These are phyloP conservation scores for Xylaria sp. DNA, from an alignment of 2,329 filamentous ascomycete species.

Conservation along the genomic window DNA sequence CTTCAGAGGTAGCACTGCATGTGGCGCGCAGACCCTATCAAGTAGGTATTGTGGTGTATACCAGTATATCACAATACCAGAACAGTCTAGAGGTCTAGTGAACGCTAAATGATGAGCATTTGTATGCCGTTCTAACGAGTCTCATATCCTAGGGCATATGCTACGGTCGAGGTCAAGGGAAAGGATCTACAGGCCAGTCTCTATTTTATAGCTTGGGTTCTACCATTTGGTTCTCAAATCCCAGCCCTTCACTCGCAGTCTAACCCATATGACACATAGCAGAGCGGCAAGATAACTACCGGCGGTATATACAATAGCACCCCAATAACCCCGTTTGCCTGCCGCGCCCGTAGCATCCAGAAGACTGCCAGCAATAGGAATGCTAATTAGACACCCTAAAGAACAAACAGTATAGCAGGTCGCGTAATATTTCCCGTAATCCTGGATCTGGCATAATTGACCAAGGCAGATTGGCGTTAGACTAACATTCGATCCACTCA, in stretches of 20 bases:
- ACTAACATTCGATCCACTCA: constrained; percentile 25
- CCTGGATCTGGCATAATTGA: constrained; percentile 20
- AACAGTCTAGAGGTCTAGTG: neutral
- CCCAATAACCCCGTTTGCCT: constrained; percentile 23
- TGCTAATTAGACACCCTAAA: constrained; percentile 23
- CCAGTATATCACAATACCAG: neutral
- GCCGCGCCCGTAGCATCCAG: constrained; percentile 14
- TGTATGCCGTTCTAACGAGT: neutral
- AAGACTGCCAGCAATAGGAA: constrained; percentile 28
- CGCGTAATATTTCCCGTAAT: constrained; percentile 28
- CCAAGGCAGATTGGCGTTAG: constrained; percentile 25
- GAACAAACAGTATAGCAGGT: constrained; percentile 28
- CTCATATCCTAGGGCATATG: neutral
- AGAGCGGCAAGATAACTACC: constrained; percentile 21
- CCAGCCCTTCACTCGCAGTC: constrained; percentile 22
- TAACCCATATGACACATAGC: constrained; percentile 24
- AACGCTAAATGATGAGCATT: neutral
- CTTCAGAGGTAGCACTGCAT: constrained; percentile 13
- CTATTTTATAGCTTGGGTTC: neutral
- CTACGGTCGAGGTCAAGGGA: neutral
- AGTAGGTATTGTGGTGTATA: neutral
- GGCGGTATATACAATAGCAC: constrained; percentile 24
- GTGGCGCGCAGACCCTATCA: neutral
- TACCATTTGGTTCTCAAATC: constrained; percentile 26
- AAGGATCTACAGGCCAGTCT: neutral